Conservation (phyloP, 768 basidiomycete species). For the Xanthoconium purpureum region DNA sequence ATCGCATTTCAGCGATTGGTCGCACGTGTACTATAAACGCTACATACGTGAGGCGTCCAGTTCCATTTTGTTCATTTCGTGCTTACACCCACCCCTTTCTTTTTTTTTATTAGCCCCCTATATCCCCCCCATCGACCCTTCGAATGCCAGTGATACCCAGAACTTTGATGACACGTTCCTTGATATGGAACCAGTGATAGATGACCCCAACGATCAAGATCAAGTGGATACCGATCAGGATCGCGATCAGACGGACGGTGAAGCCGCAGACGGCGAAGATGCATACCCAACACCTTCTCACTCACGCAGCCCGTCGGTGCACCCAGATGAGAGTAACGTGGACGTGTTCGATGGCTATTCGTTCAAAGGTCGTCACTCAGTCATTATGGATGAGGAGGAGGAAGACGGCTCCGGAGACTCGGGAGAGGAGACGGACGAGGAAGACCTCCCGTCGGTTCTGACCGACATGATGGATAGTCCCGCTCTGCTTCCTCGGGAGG, state of each 20-base stretch:
- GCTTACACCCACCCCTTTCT: conserved; percentile 14
- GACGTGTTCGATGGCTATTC: conserved; percentile 95
- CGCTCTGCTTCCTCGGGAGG: conserved; percentile 26
- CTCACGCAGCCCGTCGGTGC: conserved; percentile 72
- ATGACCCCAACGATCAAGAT: conserved; percentile 63
- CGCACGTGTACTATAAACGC: conserved; percentile 90
- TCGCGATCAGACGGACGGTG: conserved; percentile 63
- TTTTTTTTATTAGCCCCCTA: conserved; percentile 64
- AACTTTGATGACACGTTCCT: conserved; percentile 98
- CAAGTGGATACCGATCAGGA: conserved; percentile 69
- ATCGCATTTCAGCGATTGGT: conserved; percentile 69
- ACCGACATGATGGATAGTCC: conserved; percentile 20
- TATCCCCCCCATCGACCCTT: conserved; percentile 87
- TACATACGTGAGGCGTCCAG: conserved; percentile 70
- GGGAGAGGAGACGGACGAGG: conserved; percentile 36
- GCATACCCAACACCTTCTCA: conserved; percentile 77
- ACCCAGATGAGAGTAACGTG: conserved; percentile 42
- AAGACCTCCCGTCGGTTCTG: conserved; percentile 33
- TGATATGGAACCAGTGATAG: conserved; percentile 90
- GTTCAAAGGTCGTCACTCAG: conserved; percentile 83
- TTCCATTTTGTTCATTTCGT: conserved; percentile 4
- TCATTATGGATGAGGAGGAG: conserved; percentile 71
- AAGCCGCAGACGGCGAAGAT: conserved; percentile 72
- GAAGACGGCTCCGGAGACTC: conserved; percentile 39
- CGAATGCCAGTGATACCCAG: conserved; percentile 91